Conservation (phyloP, 164 flowering plant species). For the Kingdonia uniflora region DNA sequence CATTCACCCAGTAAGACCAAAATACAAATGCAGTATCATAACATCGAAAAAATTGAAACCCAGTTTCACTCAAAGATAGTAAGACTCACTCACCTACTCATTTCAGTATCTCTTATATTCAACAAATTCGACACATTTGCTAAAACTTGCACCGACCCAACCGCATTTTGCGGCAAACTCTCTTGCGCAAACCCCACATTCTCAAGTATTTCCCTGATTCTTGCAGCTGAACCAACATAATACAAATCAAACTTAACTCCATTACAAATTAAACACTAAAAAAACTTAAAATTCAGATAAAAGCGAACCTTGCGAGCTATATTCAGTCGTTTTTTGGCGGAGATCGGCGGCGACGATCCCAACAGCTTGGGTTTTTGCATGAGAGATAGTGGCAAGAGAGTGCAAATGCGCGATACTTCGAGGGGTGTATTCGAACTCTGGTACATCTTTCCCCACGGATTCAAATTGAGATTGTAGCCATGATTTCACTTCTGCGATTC, state of each 20-base stretch:
- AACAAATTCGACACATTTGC: not conserved
- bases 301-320: not conserved
- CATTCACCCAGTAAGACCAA: not conserved
- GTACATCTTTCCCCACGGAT: not conserved
- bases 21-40: too few relatives aligned
- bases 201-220: not conserved
- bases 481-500: not conserved
- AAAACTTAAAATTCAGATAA: not conserved
- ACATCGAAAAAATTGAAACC: too few relatives aligned
- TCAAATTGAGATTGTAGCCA: not conserved
- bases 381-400: too few relatives aligned
- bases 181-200: not conserved
- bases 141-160: not conserved
- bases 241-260: not conserved
- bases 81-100: not conserved
- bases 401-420: not conserved
- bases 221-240: not conserved
- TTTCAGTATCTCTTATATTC: constrained; percentile 1
- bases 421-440: constrained; percentile 1
- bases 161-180: not conserved
- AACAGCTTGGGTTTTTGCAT: too few relatives aligned
- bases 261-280: not conserved
- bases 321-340: too few relatives aligned
- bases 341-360: too few relatives aligned
- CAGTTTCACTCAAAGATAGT: too few relatives aligned